Base-by-base conservation (phyloP, 2,329 filamentous ascomycete species). In the Fusarium guadeloupense region DNA sequence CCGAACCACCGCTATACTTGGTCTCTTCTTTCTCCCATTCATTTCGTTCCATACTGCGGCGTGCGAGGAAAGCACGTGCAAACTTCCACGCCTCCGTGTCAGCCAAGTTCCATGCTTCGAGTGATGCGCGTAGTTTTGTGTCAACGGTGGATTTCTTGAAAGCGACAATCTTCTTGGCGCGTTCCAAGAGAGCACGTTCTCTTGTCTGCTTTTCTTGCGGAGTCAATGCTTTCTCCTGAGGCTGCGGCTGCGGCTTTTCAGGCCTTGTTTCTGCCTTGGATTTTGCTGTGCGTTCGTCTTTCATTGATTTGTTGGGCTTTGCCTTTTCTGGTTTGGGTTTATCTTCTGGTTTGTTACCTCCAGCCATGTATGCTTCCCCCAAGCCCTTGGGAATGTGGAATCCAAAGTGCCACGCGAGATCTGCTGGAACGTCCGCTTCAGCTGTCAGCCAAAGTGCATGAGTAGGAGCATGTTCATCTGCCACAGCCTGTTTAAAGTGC, bases 351-450 rank as follows among this genome's bases (percentile, higher is more conserved):
- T 60, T 63, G 17, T 35, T 46, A 6, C 52, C 34, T 47, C 62
- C 19, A 26, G 54, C 59, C 40, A 81, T 78, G 34, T 81, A 75
- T 5, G 83, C 79, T 10, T 79, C 77, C 17, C 80, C 76, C 40
- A 43, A 28, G 8, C 34, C 43, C 4, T 82, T 81, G 2, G 93
- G 91, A 9, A 97, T 82, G 13, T 82, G 80, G 75, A 98, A 98
- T 48, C 94, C 95, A 72, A 98, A 92, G 66, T 89, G 85, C 92
- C 93, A 98, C 71, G 94, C 89, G 3, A 97, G 79, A 63, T 95
- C 90, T n/a, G 83, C 74, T 4, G 89, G 86, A 8, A 89, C 77
- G 14, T 79, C 77, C 37, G 79, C 78, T 69, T 89, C 85, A n/a
- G 91, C 90, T 0, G 89, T 89, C 17, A 97, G 79, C 93, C 93